Evolutionary conservation across 257 asterid genomes (phyloP), one percentile per base, ranked within the genome.

Genomic region (Fraxinus quadrangulata): DNA sequence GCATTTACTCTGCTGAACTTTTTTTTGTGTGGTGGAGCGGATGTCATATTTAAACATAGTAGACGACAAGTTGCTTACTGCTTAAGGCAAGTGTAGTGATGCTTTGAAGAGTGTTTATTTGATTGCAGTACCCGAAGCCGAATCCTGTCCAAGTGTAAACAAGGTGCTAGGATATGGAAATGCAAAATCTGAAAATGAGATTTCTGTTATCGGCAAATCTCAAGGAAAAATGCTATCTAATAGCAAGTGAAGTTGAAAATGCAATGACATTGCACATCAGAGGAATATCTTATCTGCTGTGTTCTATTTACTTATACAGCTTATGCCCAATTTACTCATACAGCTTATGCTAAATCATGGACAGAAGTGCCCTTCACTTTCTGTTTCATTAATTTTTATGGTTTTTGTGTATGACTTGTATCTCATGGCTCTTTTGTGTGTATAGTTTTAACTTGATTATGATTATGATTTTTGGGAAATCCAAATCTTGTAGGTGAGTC

Each of bases 401-500:
- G 67, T 21, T 61, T 23, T 61, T 23, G 0, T 21, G 14, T 61
- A 61, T 61, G 28, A 61, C 1, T 9, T 23, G 0, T n/a, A 61
- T 31, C 33, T 61, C 68, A 61, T 23, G 31, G 31, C 68, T 59
- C 30, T n/a, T 37, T 21, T 10, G 31, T 61, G 68, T 23, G 23
- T 21, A 21, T 51, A 51, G 23, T 54, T 17, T 54, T 17, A 54
- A 54, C 65, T 54, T 54, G 65, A 17, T 61, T 21, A 21, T 54
- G 65, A 17, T 61, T 21, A 21, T 21, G 68, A 23, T 21, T 61
- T 21, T 23, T 61, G 33, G 68, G 16, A 21, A 1, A 61, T 24
- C 34, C 33, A 21, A 61, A 85, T 81, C 70, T 74, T 85, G 88
- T 82, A 87, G 91, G 91, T 65, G 89, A 84, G 67, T 70, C 84